Base-by-base conservation (phyloP, 106 monocot genomes). In the Narthecium ossifragum region DNA sequence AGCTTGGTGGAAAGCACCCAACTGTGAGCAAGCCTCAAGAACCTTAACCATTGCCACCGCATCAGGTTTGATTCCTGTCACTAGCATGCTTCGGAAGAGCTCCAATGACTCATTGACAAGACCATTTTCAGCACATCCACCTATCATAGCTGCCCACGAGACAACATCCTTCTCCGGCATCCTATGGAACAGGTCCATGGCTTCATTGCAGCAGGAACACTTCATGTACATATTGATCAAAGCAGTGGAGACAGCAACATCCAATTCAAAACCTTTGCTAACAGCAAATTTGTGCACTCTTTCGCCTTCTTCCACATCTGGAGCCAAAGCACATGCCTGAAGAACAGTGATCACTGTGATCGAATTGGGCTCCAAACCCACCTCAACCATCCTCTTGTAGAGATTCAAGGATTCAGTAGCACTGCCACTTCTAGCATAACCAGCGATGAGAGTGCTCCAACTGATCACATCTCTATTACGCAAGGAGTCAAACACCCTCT, bases 201-300 rank as follows among this genome's bases (percentile, higher is more conserved):
- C 85, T 22, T 85, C 81, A 4, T 45, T 28, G 27, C 24, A 61
- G 58, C 70, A 64, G 0, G 73, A 75, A 63, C 90, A 90, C 63
- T 90, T 90, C 90, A 82, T 90, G 75, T 90, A 85, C 78, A 81
- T 84, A 62, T 90, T 78, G 25, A 90, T 62, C 26, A 90, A 48
- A 26, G 85, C 76, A 54, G 90, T 91, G 1, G 78, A 70, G 34
- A 85, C 71, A 0, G 76, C 49, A 23, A 29, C 8, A 12, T 79
- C 64, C 49, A 63, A 60, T 53, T 82, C 76, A 25, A 82, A 64
- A 23, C 85, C 79, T 61, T 54, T 64, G 5, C 24, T 58, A 51
- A 65, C 22, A 0, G 63, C 78, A 21, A 82, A 7, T 27, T 67
- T 67, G 36, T 91, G 90, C 17, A 82, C 10, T 22, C 30, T 70